phyloP scores from a whole-genome alignment of 1,284 basidiomycete genomes.

The Amylostereum areolatum region DNA sequence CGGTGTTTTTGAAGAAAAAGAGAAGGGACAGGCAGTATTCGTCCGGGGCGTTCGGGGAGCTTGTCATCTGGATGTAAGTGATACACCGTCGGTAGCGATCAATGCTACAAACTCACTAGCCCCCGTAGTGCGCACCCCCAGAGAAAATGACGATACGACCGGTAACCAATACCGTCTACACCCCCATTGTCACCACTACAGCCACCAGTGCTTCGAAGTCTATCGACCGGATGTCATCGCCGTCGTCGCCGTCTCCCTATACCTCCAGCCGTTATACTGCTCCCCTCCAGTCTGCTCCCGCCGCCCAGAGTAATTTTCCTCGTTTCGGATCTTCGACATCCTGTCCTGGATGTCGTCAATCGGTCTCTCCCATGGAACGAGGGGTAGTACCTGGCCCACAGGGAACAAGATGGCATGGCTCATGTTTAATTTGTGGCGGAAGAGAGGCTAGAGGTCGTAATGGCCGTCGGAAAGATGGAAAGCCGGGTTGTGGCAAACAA shows the following conservation, averaged over 20 bases:
- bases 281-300: slow-evolving; percentile 33
- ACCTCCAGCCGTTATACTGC: slow-evolving; percentile 43
- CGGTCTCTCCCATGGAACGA: slow-evolving; percentile 74
- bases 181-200: slow-evolving; percentile 4
- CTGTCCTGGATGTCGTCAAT: slow-evolving; percentile 68
- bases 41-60: slow-evolving; percentile 59
- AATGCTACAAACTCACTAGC: slow-evolving; percentile 3
- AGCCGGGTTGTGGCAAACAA: slow-evolving; percentile 75
- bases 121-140: slow-evolving; percentile 53
- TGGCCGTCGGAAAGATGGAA: slow-evolving; percentile 43
- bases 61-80: slow-evolving; percentile 63
- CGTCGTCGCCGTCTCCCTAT: slow-evolving; percentile 14
- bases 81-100: neutral
- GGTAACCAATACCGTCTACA: slow-evolving; percentile 20
- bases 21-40: slow-evolving; percentile 59
- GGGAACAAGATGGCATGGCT: slow-evolving; percentile 69
- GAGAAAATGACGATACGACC: slow-evolving; percentile 36
- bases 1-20: slow-evolving; percentile 53
- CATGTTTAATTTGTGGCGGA: slow-evolving; percentile 75
- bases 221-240: slow-evolving; percentile 20
- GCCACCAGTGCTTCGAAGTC: slow-evolving; percentile 14
- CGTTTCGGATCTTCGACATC: slow-evolving; percentile 59
- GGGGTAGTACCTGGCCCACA: slow-evolving; percentile 79
- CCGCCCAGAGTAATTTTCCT: slow-evolving; percentile 37
- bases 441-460: slow-evolving; percentile 35